These are phyloP conservation scores for Orychophragmus violaceus DNA, from an alignment of 345 rosid genomes.

Conservation along the genomic window DNA sequence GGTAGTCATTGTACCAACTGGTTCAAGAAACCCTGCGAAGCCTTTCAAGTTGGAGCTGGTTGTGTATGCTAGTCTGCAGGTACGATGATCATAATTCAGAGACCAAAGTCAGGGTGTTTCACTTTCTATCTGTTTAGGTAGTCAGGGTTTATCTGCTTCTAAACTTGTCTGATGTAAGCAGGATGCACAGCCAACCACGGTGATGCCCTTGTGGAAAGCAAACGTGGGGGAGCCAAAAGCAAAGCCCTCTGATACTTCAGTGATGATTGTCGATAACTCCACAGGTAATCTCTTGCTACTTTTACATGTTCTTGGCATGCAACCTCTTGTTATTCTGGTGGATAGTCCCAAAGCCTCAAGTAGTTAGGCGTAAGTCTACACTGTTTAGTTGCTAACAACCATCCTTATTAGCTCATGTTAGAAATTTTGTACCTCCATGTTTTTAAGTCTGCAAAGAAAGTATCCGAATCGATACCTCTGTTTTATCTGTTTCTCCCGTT, in stretches of 20 bases:
- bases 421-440: not conserved
- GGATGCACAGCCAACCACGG: slow-evolving; percentile 77
- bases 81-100: slow-evolving; percentile 19
- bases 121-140: not conserved
- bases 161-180: slow-evolving; percentile 30
- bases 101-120: not conserved
- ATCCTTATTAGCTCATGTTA: not conserved
- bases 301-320: slow-evolving; percentile 11
- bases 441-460: not conserved
- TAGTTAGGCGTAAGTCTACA: slow-evolving; percentile 62
- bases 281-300: slow-evolving; percentile 48
- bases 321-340: slow-evolving; percentile 38
- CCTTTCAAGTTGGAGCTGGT: slow-evolving; percentile 88
- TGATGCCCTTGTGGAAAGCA: slow-evolving; percentile 80
- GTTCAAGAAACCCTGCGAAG: slow-evolving; percentile 54
- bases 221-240: slow-evolving; percentile 71
- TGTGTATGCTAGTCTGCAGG: slow-evolving; percentile 66
- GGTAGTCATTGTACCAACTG: slow-evolving; percentile 79
- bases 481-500: not conserved
- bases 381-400: slow-evolving; percentile 22
- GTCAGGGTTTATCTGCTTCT: not conserved
- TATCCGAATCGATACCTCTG: not conserved
- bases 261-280: slow-evolving; percentile 57
- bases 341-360: slow-evolving; percentile 59
- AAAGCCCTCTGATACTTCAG: slow-evolving; percentile 67